Evolutionary conservation across 176 grass and related monocot genomes (phyloP), one percentile per base, ranked within the genome.

Genomic region (Rhipidocladum racemiflorum): DNA sequence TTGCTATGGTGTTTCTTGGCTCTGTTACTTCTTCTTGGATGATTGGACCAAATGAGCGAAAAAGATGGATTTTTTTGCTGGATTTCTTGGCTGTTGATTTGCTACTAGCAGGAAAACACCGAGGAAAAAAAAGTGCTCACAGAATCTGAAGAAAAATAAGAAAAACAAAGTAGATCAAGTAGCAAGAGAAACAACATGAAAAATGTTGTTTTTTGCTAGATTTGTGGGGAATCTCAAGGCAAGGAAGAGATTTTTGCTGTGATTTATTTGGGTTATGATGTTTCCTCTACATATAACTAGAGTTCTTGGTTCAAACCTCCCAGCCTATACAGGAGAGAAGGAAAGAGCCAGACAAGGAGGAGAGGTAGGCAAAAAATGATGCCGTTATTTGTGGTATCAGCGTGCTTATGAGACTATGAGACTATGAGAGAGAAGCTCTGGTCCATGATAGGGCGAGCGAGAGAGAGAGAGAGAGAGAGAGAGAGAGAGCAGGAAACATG

Each of bases 371-470:
- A 65, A 86, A 72, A 81, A 83, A 56, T 7, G 65, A 73, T 46
- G 88, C 88, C 78, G 24, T 79, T 51, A 82, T 90, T 86, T 90
- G 88, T 86, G 79, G 74, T 23, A 77, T 51, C 53, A 62, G 70
- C 67, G 84, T 64, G 56, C 83, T 70, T 79, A 54, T 39, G 45
- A 43, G 70, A 40, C n/a, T n/a, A n/a, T n/a, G n/a, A n/a, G n/a
- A n/a, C n/a, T n/a, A n/a, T n/a, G 45, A 43, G 70, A 40, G 54
- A 55, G 54, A 36, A 24, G 57, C 57, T 77, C 35, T 68, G 87
- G 68, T 46, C 73, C 79, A 65, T 78, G 74, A 68, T 57, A 72
- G 65, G 38, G 4, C 12, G 39, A 23, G 70, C 17, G 72, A 77
- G 61, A 46, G 44, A 45, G 44, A 45, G 43, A 40, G 39, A 65